Evolutionary conservation across 2,329 filamentous ascomycete species (phyloP).

Genomic region (Sporothrix mexicana): DNA sequence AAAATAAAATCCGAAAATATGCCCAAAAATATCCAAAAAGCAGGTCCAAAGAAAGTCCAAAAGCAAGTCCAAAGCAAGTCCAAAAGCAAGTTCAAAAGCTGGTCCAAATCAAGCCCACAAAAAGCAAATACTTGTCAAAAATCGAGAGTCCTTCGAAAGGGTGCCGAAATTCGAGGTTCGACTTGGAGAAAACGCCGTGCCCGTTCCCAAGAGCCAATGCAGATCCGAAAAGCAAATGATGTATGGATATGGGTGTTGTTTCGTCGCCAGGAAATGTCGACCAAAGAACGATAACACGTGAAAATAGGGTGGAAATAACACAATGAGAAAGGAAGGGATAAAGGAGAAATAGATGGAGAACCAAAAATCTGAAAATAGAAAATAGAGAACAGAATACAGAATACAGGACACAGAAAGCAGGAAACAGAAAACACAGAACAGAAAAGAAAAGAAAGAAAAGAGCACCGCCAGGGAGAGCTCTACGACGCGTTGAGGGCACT

Average conservation of each 20-base stretch:
- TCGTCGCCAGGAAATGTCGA: not conserved
- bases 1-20: constrained; percentile 2
- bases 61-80: not conserved
- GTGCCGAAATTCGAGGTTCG: not conserved
- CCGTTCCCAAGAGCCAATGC: constrained; percentile 13
- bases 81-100: not conserved
- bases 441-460: not conserved
- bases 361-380: too few species aligned
- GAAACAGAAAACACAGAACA: not conserved
- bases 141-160: not conserved
- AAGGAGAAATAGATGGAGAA: not conserved
- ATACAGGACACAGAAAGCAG: not conserved
- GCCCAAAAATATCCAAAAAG: constrained; percentile 11
- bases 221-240: not conserved
- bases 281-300: not conserved
- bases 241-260: constrained; percentile 12
- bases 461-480: not conserved
- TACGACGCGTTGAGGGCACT: not conserved
- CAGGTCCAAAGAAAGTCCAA: not conserved
- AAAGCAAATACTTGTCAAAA: not conserved
- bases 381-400: not conserved
- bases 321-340: not conserved
- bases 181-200: not conserved
- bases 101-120: not conserved
- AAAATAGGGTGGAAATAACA: not conserved